These are phyloP conservation scores for Lyophyllum decastes DNA, from an alignment of 768 basidiomycete genomes.

Conservation along the genomic window DNA sequence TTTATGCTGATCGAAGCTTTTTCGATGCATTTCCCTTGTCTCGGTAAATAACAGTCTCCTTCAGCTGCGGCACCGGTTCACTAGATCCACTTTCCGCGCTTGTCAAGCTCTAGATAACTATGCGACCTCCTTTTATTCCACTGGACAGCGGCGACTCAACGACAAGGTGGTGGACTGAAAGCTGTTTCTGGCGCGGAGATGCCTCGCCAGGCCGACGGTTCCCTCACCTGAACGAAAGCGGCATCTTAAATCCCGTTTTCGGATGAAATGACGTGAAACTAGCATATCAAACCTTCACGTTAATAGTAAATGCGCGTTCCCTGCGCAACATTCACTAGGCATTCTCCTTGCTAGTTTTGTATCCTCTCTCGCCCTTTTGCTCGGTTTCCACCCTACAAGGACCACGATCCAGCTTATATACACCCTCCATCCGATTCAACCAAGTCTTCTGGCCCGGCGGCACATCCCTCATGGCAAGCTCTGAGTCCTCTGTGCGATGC, in stretches of 20 bases:
- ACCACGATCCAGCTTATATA: not conserved
- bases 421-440: not conserved
- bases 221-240: slow-evolving; percentile 8
- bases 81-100: slow-evolving; percentile 6
- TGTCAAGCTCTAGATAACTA: slow-evolving; percentile 1
- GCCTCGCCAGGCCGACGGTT: slow-evolving; percentile 12
- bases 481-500: not conserved
- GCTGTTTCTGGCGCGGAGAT: slow-evolving; percentile 5
- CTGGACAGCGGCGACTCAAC: no score
- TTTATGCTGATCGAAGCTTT: not conserved
- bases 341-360: slow-evolving; percentile 11
- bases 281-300: slow-evolving; percentile 19
- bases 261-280: slow-evolving; percentile 21
- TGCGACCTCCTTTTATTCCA: slow-evolving; percentile 13
- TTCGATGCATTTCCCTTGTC: slow-evolving; percentile 29
- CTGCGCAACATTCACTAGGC: slow-evolving; percentile 14
- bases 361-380: not conserved
- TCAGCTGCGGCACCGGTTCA: slow-evolving; percentile 21
- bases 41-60: slow-evolving; percentile 11
- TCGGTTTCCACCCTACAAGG: not conserved
- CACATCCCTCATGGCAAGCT: not conserved
- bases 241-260: slow-evolving; percentile 9
- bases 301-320: slow-evolving; percentile 14
- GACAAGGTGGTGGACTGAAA: not conserved
- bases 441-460: not conserved